Evolutionary conservation across 768 basidiomycete species (phyloP).

Genomic region (Clitopilus hobsonii): DNA sequence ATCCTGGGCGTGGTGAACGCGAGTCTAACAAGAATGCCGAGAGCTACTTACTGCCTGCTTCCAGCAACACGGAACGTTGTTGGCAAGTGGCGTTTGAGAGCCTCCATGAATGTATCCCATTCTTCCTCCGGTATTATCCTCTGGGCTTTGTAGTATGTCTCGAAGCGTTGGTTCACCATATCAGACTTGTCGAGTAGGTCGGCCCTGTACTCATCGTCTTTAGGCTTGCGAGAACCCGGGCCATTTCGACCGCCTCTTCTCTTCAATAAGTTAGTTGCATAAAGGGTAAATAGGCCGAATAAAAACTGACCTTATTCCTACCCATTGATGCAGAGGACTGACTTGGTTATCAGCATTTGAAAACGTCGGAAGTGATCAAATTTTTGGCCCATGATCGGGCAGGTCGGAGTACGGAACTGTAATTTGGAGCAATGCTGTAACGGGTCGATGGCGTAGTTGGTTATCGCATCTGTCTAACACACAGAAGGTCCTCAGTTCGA

Average conservation of each 20-base stretch:
- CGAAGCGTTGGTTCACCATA: slow-evolving; percentile 70
- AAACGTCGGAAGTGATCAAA: too few relatives aligned
- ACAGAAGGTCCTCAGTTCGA: slow-evolving; percentile 22
- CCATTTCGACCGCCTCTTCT: neutral
- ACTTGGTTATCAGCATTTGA: too few relatives aligned
- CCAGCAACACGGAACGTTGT: slow-evolving; percentile 94
- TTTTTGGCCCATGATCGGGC: too few relatives aligned
- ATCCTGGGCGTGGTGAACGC: slow-evolving; percentile 32
- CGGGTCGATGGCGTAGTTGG: slow-evolving; percentile 71
- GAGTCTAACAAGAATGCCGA: neutral
- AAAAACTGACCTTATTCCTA: neutral
- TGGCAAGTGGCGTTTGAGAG: slow-evolving; percentile 70
- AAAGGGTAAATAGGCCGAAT: neutral
- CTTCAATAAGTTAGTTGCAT: neutral
- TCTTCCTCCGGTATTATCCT: slow-evolving; percentile 71
- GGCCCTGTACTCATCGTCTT: slow-evolving; percentile 35
- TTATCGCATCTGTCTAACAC: slow-evolving; percentile 85
- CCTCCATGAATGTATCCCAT: slow-evolving; percentile 69
- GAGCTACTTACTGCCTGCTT: slow-evolving; percentile 63
- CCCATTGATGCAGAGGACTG: neutral
- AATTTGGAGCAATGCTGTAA: too few relatives aligned
- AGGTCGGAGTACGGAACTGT: too few relatives aligned
- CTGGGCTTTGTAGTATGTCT: slow-evolving; percentile 71
- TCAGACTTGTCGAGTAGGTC: slow-evolving; percentile 52
- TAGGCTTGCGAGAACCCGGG: neutral